phyloP scores from a whole-genome alignment of 495 filamentous ascomycete species.

The Neurospora sp. region DNA sequence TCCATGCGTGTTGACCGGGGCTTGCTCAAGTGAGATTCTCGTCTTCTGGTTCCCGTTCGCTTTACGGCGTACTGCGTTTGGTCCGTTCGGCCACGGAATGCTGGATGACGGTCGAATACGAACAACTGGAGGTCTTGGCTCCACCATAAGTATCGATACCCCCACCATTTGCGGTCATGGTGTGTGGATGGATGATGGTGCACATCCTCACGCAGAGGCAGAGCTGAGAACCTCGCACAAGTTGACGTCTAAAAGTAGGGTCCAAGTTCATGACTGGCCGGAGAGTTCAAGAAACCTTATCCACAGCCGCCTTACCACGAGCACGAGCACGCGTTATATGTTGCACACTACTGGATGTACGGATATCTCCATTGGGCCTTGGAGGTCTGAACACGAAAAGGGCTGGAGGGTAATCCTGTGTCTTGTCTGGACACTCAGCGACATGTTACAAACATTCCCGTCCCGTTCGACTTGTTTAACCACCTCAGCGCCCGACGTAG shows the following conservation, averaged over 20 bases:
- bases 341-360: neutral
- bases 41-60: neutral
- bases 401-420: neutral
- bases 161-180: neutral
- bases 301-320: neutral
- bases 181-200: neutral
- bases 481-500: neutral
- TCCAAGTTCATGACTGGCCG: neutral
- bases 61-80: neutral
- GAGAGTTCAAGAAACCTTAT: neutral
- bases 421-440: neutral
- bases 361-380: neutral
- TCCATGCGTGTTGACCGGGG: neutral
- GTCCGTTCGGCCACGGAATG: neutral
- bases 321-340: neutral
- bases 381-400: neutral
- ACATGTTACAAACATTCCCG: neutral
- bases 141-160: no score
- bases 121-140: neutral
- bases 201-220: neutral
- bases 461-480: neutral
- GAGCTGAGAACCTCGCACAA: neutral
- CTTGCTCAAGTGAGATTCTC: neutral
- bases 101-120: constrained; percentile 12
- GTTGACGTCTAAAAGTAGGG: neutral